phyloP scores from a whole-genome alignment of 2,329 filamentous ascomycete species.

The Paracoccidioides lutzii region DNA sequence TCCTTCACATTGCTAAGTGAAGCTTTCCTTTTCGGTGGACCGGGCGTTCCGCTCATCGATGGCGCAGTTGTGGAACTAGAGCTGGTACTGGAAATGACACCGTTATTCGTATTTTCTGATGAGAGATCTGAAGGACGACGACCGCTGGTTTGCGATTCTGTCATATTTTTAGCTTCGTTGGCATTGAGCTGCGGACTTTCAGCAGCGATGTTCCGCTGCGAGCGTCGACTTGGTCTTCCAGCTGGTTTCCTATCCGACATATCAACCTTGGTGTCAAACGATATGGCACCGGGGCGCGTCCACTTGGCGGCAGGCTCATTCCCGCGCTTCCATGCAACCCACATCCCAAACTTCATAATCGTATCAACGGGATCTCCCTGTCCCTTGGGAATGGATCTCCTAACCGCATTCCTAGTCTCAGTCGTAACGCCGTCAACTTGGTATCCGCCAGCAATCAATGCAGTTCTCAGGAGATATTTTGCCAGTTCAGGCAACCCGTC shows the following conservation, averaged over 20 bases:
- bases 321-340: slow-evolving; percentile 55
- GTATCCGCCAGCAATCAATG: slow-evolving; percentile 47
- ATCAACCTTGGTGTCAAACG: slow-evolving; percentile 37
- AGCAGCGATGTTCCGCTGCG: slow-evolving; percentile 40
- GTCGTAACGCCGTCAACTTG: slow-evolving; percentile 46
- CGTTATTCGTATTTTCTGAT: slow-evolving; percentile 8
- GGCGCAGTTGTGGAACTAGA: slow-evolving; percentile 14
- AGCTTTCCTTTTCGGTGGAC: slow-evolving; percentile 10
- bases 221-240: slow-evolving; percentile 41
- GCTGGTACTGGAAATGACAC: slow-evolving; percentile 6
- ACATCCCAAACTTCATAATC: slow-evolving; percentile 48
- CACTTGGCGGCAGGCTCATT: slow-evolving; percentile 50
- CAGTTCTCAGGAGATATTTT: slow-evolving; percentile 50
- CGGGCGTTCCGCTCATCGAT: slow-evolving; percentile 16
- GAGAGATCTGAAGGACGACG: slow-evolving; percentile 22
- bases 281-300: slow-evolving; percentile 45
- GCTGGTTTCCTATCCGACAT: slow-evolving; percentile 43
- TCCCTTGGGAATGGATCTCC: slow-evolving; percentile 50
- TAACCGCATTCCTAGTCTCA: slow-evolving; percentile 47
- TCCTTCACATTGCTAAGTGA: slow-evolving; percentile 18
- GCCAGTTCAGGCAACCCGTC: slow-evolving; percentile 47
- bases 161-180: slow-evolving; percentile 15
- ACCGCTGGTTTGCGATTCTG: slow-evolving; percentile 25
- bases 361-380: slow-evolving; percentile 48
- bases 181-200: slow-evolving; percentile 23